Percentiles rank a stretch among this genome's conserved stretches.
These are phyloP conservation scores for Orbilia quercus DNA, from an alignment of 2,329 filamentous ascomycete species.

Conservation along the genomic window DNA sequence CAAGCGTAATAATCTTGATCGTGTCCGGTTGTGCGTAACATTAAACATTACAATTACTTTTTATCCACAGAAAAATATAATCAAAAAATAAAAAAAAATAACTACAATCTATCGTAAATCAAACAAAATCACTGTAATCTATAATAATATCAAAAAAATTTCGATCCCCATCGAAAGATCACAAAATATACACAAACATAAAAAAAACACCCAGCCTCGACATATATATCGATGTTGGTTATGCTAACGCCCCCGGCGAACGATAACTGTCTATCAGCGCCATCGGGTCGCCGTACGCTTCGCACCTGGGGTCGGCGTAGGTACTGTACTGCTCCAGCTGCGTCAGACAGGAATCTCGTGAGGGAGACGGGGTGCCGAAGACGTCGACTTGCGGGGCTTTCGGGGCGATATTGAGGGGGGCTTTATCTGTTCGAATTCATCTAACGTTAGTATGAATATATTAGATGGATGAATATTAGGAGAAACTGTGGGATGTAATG, in stretches of 20 bases:
- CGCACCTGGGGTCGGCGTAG: constrained; percentile 16
- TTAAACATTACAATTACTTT: constrained; percentile 7
- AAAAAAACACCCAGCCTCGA: too few species aligned
- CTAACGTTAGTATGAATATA: too few species aligned
- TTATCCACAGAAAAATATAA: constrained; percentile 1
- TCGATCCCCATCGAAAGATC: background rate
- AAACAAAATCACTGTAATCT: too few species aligned
- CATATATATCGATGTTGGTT: too few species aligned
- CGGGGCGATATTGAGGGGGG: background rate
- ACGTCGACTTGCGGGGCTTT: constrained; percentile 3
- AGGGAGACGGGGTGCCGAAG: background rate
- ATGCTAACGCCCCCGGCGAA: background rate
- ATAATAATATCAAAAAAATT: too few species aligned
- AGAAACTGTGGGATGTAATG: background rate
- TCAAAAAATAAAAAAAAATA: background rate
- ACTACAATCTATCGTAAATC: too few species aligned
- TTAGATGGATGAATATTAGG: too few species aligned
- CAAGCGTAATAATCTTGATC: too few species aligned
- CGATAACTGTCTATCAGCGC: constrained; percentile 30
- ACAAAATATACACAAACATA: too few species aligned
- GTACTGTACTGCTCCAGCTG: constrained; percentile 23
- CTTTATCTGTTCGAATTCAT: too few species aligned
- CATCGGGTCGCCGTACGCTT: constrained; percentile 16
- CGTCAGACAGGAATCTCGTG: constrained; percentile 10
- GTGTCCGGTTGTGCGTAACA: background rate